These are phyloP conservation scores for Polychytrium aggregatum DNA, from an alignment of 192 early-diverging fungal genomes.

Conservation along the genomic window DNA sequence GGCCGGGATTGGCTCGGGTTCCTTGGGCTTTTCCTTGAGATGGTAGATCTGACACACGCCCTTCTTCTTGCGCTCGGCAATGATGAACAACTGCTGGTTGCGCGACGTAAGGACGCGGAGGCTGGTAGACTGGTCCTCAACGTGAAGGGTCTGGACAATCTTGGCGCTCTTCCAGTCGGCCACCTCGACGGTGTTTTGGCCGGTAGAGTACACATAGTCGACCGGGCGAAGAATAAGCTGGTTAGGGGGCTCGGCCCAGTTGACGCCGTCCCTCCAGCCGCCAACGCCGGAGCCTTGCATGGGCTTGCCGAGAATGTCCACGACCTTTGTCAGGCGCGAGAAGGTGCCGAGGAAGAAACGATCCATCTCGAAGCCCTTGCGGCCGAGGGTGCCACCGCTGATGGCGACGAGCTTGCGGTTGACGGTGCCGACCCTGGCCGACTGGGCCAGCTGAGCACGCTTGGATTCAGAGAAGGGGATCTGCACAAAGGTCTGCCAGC, in stretches of 20 bases:
- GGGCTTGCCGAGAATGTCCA: slow-evolving; percentile 31
- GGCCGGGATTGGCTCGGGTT: neutral
- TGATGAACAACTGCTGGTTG: slow-evolving; percentile 15
- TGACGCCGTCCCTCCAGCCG: slow-evolving; percentile 43
- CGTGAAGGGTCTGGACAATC: slow-evolving; percentile 22
- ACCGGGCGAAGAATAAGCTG: slow-evolving; percentile 32
- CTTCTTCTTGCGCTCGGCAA: slow-evolving; percentile 26
- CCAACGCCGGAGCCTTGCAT: slow-evolving; percentile 46
- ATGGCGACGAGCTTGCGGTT: slow-evolving; percentile 48
- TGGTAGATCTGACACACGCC: slow-evolving; percentile 19
- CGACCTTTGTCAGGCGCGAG: slow-evolving; percentile 34
- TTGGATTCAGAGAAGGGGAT: slow-evolving; percentile 45
- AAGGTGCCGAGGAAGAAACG: slow-evolving; percentile 45
- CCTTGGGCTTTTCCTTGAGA: slow-evolving; percentile 25
- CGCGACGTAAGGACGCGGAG: slow-evolving; percentile 15
- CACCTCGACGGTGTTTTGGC: slow-evolving; percentile 29
- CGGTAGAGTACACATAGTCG: slow-evolving; percentile 31
- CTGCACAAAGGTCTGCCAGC: slow-evolving; percentile 47
- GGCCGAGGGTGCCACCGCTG: slow-evolving; percentile 5
- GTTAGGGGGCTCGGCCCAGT: slow-evolving; percentile 34
- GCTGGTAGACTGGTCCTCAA: slow-evolving; percentile 14
- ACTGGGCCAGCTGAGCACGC: slow-evolving; percentile 19
- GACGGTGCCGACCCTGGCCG: slow-evolving; percentile 20
- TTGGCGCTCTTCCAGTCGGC: slow-evolving; percentile 38
- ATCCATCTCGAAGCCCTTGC: slow-evolving; percentile 13